phyloP scores from a whole-genome alignment of 495 filamentous ascomycete genomes.

The Neurospora sublineolata region DNA sequence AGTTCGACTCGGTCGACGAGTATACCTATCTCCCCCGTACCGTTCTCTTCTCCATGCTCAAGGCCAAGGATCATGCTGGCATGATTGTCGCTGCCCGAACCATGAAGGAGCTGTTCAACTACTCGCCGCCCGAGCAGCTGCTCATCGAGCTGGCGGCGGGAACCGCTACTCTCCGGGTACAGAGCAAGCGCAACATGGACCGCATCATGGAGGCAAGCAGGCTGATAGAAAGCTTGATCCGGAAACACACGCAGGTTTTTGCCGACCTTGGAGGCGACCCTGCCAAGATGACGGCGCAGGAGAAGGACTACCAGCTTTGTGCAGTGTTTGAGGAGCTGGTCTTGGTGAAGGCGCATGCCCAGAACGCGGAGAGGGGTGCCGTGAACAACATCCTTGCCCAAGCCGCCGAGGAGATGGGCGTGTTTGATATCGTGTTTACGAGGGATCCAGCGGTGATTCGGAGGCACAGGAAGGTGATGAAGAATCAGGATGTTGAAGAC shows the following conservation, averaged over 20 bases:
- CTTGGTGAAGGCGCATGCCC: constrained; percentile 32
- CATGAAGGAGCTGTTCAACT: constrained; percentile 42
- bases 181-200: constrained; percentile 21
- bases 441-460: constrained; percentile 11
- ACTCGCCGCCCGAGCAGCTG: constrained; percentile 30
- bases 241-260: constrained; percentile 3
- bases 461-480: constrained; percentile 12
- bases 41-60: constrained; percentile 35
- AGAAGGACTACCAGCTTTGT: constrained; percentile 15
- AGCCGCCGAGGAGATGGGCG: constrained; percentile 47
- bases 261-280: constrained; percentile 11
- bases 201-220: constrained; percentile 22
- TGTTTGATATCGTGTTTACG: constrained; percentile 25
- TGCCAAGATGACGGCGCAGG: constrained; percentile 12
- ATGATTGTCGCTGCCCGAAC: constrained; percentile 50
- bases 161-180: constrained; percentile 23
- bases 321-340: constrained; percentile 20
- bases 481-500: neutral
- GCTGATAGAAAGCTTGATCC: constrained; percentile 21
- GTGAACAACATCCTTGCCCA: constrained; percentile 25
- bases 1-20: constrained; percentile 21
- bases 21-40: constrained; percentile 28
- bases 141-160: constrained; percentile 31
- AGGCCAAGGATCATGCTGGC: constrained; percentile 35
- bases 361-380: constrained; percentile 25